A percentile compares a stretch with the other conserved stretches of the same genome.
Evolutionary conservation across 2,329 filamentous ascomycete species (phyloP).

Genomic region (Metarhizium brunneum): DNA sequence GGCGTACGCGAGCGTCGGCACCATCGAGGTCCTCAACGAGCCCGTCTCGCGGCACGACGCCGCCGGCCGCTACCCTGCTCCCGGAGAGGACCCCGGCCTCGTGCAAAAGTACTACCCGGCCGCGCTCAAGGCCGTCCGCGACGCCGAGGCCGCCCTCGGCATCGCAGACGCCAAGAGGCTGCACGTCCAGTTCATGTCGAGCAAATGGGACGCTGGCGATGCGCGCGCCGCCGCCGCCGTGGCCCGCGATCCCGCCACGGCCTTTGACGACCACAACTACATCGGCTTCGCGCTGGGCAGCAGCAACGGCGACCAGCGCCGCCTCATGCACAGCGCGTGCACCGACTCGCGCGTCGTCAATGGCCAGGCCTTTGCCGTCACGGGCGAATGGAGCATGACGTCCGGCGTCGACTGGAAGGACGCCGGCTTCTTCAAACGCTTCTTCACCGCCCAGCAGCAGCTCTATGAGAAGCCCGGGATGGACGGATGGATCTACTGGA

Average conservation of each 20-base stretch:
- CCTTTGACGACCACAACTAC: slow-evolving; percentile 51
- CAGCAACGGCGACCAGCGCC: slow-evolving; percentile 9
- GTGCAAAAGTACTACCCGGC: too few species aligned
- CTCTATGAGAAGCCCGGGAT: slow-evolving; percentile 38
- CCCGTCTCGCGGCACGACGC: slow-evolving; percentile 14
- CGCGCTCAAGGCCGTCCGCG: slow-evolving; percentile 14
- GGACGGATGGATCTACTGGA: slow-evolving; percentile 49
- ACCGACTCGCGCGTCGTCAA: slow-evolving; percentile 31
- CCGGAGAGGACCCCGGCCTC: too few species aligned
- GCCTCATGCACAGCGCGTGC: slow-evolving; percentile 29
- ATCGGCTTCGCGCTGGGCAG: slow-evolving; percentile 9
- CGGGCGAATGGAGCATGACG: slow-evolving; percentile 49
- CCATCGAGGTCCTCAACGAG: slow-evolving; percentile 48
- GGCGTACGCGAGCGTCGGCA: slow-evolving; percentile 46
- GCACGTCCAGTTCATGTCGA: slow-evolving; percentile 41
- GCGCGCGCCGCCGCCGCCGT: slow-evolving; percentile 7
- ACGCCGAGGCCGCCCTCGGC: slow-evolving; percentile 11
- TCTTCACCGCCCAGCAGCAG: slow-evolving; percentile 47
- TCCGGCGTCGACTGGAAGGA: slow-evolving; percentile 33
- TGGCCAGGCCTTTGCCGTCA: slow-evolving; percentile 28
- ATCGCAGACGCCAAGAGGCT: slow-evolving; percentile 12
- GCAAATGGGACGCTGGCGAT: slow-evolving; percentile 41
- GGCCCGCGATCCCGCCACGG: slow-evolving; percentile 31
- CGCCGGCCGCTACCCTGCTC: too few species aligned
- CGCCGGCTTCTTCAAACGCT: slow-evolving; percentile 42